Evolutionary conservation across 2,329 filamentous ascomycete genomes (phyloP), one percentile per base, ranked within the genome.

Genomic region (Fusarium stilboides): DNA sequence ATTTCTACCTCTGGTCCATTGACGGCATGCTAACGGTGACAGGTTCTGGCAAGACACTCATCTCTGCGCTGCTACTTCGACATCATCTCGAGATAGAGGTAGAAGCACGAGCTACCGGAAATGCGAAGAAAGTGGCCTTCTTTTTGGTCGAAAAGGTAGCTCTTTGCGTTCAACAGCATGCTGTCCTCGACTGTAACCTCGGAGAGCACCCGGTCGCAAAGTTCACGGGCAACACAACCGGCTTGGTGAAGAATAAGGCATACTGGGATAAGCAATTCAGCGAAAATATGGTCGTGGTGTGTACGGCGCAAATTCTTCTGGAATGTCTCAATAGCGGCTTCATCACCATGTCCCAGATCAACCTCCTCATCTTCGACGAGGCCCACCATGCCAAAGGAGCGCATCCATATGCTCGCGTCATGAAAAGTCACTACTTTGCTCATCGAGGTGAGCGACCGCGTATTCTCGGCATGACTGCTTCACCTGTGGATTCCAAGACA

Each of bases 401-500:
- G 52, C 96, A 99, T 74, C 87, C 93, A 0, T 99, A 97, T 76
- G 93, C 95, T 20, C 87, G 89, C 28, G 96, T 99, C 61, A 93
- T 99, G 80, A 94, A 92, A 73, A 92, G 97, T 61, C 94, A 93
- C 71, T 98, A 98, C 75, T 74, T 88, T 2, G 79, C 85, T 4
- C 82, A 85, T 31, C 71, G 77, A 2, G 80, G 84, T 1, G 67
- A 77, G 0, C 85, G 89, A 6, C 96, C 96, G 6, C 91, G 90
- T 37, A 90, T 99, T 20, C 92, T 99, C 70, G 95, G 95, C 26
- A 98, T 98, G 95, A 99, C 96, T 2, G 96, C 96, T 9, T 98
- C 96, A 0, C 96, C 96, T 1, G 91, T 98, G 4, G 94, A 98
- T 80, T 89, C 93, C 0, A 92, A 93, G 74, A 87, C 87, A 0